A percentile compares a stretch with the other conserved stretches of the same genome.
These are phyloP conservation scores for Sequoia sempervirens DNA, from an alignment of 75 land plant genomes.

Conservation along the genomic window DNA sequence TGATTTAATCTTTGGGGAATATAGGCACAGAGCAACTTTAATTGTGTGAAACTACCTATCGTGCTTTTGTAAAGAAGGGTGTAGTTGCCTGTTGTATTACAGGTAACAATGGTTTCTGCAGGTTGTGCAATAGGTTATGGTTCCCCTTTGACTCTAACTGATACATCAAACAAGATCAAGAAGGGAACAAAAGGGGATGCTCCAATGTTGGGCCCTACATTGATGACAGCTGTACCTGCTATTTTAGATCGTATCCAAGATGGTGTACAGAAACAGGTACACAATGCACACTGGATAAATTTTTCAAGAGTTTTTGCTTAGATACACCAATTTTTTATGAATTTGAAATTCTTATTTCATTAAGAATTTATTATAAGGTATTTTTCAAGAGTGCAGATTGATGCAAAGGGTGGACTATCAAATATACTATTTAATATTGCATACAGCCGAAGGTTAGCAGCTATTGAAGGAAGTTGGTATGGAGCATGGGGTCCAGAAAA, in stretches of 20 bases:
- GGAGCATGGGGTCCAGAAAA: conserved; percentile 79
- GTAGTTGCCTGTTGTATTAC: conserved; percentile 6
- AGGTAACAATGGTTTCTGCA: conserved; percentile 58
- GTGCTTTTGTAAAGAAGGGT: background rate
- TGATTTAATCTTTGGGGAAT: background rate
- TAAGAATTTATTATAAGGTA: conserved; percentile 1
- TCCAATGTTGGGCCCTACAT: conserved; percentile 61
- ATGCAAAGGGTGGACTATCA: conserved; percentile 54
- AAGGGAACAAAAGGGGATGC: conserved; percentile 93
- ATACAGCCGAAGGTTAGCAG: conserved; percentile 60
- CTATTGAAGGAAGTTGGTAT: conserved; percentile 84
- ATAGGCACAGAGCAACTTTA: background rate
- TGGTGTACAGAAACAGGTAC: conserved; percentile 81
- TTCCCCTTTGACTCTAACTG: conserved; percentile 77
- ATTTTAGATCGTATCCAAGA: conserved; percentile 86
- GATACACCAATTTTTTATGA: background rate
- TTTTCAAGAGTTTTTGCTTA: background rate
- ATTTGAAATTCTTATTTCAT: background rate
- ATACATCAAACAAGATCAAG: conserved; percentile 85
- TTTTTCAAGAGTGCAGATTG: conserved; percentile 46
- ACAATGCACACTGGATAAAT: background rate
- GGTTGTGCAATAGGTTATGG: conserved; percentile 82
- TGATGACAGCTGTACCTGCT: conserved; percentile 84
- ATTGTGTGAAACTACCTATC: background rate
- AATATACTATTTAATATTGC: conserved; percentile 64